Conservation (phyloP, 352 stramenopile species). For the Phytopythium boreale region DNA sequence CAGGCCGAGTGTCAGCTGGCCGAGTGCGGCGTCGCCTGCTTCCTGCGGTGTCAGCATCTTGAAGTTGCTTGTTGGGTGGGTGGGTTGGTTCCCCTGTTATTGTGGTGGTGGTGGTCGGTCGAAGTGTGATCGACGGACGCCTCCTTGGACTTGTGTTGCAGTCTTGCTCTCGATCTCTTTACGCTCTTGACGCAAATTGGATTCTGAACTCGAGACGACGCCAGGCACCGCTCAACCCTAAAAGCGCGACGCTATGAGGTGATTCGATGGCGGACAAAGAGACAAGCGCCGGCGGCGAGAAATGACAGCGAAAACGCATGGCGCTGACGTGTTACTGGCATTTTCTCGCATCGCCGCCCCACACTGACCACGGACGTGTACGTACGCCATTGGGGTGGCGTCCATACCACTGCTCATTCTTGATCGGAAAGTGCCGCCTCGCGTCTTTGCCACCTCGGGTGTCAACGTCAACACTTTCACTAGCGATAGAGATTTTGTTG, state of each 20-base stretch:
- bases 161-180: slow-evolving; percentile 5
- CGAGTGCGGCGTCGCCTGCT: slow-evolving; percentile 34
- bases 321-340: neutral
- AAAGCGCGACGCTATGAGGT: neutral
- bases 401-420: neutral
- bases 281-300: neutral
- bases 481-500: neutral
- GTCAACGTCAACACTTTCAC: slow-evolving; percentile 7
- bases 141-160: neutral
- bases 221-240: neutral
- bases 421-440: neutral
- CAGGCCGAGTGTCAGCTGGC: slow-evolving; percentile 27
- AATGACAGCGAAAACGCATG: neutral
- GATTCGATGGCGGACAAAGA: neutral
- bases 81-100: neutral
- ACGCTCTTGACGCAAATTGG: slow-evolving; percentile 4
- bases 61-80: slow-evolving; percentile 1
- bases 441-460: neutral
- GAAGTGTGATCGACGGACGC: neutral
- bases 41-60: slow-evolving; percentile 28
- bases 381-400: neutral
- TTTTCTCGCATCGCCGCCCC: neutral
- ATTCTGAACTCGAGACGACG: neutral
- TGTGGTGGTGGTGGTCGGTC: neutral
- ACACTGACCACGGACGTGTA: neutral